These are phyloP conservation scores for Boletus reticuloceps DNA, from an alignment of 768 basidiomycete genomes.

Conservation along the genomic window DNA sequence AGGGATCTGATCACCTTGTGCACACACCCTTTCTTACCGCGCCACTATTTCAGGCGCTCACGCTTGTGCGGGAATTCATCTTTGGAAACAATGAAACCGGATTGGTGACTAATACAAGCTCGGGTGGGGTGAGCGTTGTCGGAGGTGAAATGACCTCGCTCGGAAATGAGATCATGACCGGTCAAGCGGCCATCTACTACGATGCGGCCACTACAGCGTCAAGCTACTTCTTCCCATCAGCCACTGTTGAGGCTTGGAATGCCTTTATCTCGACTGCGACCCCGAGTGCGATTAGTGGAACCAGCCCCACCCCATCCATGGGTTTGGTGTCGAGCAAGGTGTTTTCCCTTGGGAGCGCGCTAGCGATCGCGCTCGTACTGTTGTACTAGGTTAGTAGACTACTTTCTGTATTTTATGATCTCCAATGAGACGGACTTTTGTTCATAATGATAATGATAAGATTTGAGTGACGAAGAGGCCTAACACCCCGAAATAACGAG, in stretches of 20 bases:
- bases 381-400: neutral
- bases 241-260: constrained; percentile 59
- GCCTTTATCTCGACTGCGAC: constrained; percentile 45
- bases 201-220: constrained; percentile 44
- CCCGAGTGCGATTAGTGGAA: neutral
- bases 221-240: constrained; percentile 52
- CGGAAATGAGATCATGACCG: constrained; percentile 47
- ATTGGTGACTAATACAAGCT: constrained; percentile 38
- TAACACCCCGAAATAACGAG: too few relatives aligned
- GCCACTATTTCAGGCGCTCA: constrained; percentile 45
- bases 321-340: neutral
- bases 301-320: neutral
- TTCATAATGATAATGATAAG: constrained; percentile 18
- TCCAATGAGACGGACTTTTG: neutral
- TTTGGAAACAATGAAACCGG: constrained; percentile 64
- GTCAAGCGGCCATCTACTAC: constrained; percentile 53
- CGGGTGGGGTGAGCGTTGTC: constrained; percentile 30
- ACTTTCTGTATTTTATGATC: neutral
- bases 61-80: constrained; percentile 63
- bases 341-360: neutral
- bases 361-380: neutral
- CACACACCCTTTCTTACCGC: neutral
- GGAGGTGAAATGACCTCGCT: constrained; percentile 51
- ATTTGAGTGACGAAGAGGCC: too few relatives aligned
- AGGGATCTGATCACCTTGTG: constrained; percentile 20